Percentiles rank a stretch among this genome's conserved stretches.
phyloP scores from a whole-genome alignment of 2,329 filamentous ascomycete species.

The Xylaria hypoxylon region DNA sequence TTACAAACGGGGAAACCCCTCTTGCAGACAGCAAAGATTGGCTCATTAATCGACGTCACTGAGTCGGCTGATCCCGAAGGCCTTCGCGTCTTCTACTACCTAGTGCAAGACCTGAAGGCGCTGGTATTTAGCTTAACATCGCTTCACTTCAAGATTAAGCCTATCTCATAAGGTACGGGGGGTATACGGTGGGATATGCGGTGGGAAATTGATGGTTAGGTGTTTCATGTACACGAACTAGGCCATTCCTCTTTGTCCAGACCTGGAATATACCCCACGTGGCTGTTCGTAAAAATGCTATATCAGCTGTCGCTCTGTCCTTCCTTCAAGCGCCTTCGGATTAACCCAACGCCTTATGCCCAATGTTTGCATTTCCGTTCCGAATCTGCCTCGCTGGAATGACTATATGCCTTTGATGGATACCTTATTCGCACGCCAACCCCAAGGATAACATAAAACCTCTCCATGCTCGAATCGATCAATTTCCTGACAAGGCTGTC shows the following conservation, averaged over 20 bases:
- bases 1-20: conserved; percentile 24
- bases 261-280: conserved; percentile 46
- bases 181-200: conserved; percentile 4
- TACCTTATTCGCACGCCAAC: conserved; percentile 20
- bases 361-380: conserved; percentile 25
- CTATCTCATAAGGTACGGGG: conserved; percentile 63
- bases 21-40: conserved; percentile 92
- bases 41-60: conserved; percentile 94
- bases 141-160: conserved; percentile 96
- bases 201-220: conserved; percentile 22
- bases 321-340: conserved; percentile 27
- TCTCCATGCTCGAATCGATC: conserved; percentile 19
- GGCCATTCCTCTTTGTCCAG: conserved; percentile 37
- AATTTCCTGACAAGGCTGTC: conserved; percentile 24
- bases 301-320: conserved; percentile 33
- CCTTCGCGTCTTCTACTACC: conserved; percentile 96
- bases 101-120: conserved; percentile 96
- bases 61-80: conserved; percentile 97
- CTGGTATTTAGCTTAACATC: conserved; percentile 96
- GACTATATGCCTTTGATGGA: conserved; percentile 19
- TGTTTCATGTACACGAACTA: conserved; percentile 44
- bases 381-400: conserved; percentile 20
- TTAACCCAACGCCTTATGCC: conserved; percentile 34
- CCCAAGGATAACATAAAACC: conserved; percentile 20
- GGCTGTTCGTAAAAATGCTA: conserved; percentile 42